Evolutionary conservation across 768 basidiomycete species (phyloP), one percentile per base, ranked within the genome.

Genomic region (Termitomyces sp.): DNA sequence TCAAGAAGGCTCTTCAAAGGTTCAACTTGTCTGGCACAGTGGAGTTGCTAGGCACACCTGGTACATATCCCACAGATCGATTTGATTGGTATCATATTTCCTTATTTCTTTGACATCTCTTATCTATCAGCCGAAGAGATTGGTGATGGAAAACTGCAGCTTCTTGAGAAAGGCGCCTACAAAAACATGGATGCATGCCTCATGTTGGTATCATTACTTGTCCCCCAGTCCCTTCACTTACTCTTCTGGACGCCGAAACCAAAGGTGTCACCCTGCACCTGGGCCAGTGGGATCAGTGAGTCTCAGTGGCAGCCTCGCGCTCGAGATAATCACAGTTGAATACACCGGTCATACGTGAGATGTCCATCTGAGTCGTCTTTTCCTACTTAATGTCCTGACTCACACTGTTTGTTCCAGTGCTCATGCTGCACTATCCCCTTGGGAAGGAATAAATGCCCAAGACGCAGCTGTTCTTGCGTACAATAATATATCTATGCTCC

Each of bases 391-490:
- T 0, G 10, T 10, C 16, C 13, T 23, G 14, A 33, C 35, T 23
- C 10, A 16, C 10, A 40, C 9, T 14, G 2, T 23, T 7, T 9
- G 23, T 20, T 41, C 61, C 40, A 91, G 89, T 7, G 89, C 91
- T 3, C 91, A 91, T 67, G 89, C 89, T 3, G 86, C 84, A 0
- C 74, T 88, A 30, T 87, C 86, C 23, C 92, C 91, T 30, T 93
- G 92, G 91, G 88, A 93, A 69, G 92, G 91, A 2, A 79, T 76
- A 60, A 93, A 94, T 59, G 86, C 92, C 0, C 72, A 92, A 12
- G 93, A 95, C 67, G 93, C 93, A 1, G 91, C 91, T 16, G 88
- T 93, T 8, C 78, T 92, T 3, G 88, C 89, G 1, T 94, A 95
- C 67, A 87, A 82, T 54, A 89, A 86, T 55, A 84, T 95, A 26